These are phyloP conservation scores for Mortierella sp. DNA, from an alignment of 371 early-diverging fungal species.

Conservation along the genomic window DNA sequence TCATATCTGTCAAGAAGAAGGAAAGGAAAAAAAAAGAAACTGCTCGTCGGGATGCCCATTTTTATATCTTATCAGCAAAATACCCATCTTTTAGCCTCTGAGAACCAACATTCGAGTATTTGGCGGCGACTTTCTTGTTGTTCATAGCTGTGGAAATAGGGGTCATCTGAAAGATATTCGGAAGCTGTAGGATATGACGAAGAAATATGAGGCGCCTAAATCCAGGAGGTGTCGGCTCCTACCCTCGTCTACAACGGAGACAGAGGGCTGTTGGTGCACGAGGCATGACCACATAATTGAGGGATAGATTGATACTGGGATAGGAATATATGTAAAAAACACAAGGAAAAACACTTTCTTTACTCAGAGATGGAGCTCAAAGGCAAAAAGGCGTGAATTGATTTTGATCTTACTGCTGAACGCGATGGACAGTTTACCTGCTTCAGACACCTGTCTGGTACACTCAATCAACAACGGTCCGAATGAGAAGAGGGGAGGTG, in stretches of 20 bases:
- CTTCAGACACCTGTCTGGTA: neutral
- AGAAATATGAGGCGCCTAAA: neutral
- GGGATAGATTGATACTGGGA: neutral
- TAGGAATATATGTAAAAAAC: neutral
- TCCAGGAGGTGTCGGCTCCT: neutral
- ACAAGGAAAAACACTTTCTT: neutral
- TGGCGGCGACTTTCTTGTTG: neutral
- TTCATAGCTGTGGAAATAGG: neutral
- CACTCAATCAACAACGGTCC: neutral
- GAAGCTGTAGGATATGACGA: neutral
- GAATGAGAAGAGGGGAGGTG: neutral
- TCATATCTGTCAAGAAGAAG: neutral
- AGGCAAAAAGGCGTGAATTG: neutral
- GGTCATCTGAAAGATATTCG: neutral
- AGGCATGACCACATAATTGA: conserved; percentile 1
- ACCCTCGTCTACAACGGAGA: neutral
- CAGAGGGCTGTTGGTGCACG: neutral
- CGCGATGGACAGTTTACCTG: neutral
- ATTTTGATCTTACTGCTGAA: neutral
- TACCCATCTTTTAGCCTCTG: too few relatives aligned
- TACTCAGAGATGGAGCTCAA: neutral
- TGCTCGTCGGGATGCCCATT: neutral
- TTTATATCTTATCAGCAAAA: neutral
- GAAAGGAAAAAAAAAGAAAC: neutral
- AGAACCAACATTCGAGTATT: neutral